Base-by-base conservation (phyloP, 2,329 filamentous ascomycete species). In the Plenodomus biglobosus region DNA sequence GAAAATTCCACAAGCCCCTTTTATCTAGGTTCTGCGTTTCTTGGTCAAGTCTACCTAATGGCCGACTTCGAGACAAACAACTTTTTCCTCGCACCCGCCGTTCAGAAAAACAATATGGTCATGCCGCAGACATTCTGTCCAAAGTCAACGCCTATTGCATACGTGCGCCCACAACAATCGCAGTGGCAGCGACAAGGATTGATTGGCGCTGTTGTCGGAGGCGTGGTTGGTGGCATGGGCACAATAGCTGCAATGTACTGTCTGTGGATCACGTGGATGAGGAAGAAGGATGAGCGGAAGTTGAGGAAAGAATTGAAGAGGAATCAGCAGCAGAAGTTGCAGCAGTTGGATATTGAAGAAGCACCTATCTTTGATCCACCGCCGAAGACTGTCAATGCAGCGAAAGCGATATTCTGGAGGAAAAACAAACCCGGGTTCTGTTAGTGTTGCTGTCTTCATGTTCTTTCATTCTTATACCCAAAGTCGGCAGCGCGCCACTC, bases 1-100 rank as follows among this genome's bases (percentile, higher is more conserved):
- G 58, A 68, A 38, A 48, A 62, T 8, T 61, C 61, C 20, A 58
- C 60, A 5, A 46, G 52, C 0, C 68, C 70, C 8, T 71, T 72
- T 52, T 66, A 70, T 40, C 69, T 77, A 43, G 70, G 69, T 18
- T 55, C 69, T 35, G 71, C 74, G 5, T 76, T 73, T 54, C 69
- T 77, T 30, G 65, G 61, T 13, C 71, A 75, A 48, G 64, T 76
- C 46, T 77, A 76, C 55, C 66, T 77, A 24, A 75, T 75, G 64
- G 67, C 71, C 37, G 73, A 76, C 55, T 76, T 69, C 55, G 73
- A 75, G 39, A 52, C 64, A 2, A 58, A 64, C 40, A 51, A 52
- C 46, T 76, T 77, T 61, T 74, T 69, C 56, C 71, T 77, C 42
- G 73, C 74, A 1, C 52, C 66, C 22, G 74, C 70, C 2, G 55